Conservation (phyloP, 352 stramenopile species). For the Globisporangium carolinianum region DNA sequence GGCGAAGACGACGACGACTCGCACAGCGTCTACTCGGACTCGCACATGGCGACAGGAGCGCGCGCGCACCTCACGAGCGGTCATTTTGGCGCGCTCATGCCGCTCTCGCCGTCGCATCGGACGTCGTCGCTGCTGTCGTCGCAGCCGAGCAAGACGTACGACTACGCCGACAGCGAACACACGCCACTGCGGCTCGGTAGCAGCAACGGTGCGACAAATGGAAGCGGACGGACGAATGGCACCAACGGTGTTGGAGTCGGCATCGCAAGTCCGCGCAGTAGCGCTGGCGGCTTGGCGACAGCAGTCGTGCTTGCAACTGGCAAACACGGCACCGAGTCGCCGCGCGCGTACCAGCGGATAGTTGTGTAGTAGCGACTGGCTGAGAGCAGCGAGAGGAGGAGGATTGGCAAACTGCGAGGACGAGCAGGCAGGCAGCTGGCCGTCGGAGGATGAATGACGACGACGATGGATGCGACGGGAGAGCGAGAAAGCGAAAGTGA, state of each 20-base stretch:
- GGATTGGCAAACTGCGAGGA: too few relatives aligned
- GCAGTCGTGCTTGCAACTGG: not conserved
- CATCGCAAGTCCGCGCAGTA: not conserved
- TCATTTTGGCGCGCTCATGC: conserved; percentile 78
- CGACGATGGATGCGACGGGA: too few relatives aligned
- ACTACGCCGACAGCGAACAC: conserved; percentile 31
- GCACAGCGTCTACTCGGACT: conserved; percentile 18
- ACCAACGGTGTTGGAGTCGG: not conserved
- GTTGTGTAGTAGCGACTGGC: conserved; percentile 5
- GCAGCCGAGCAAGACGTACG: conserved; percentile 25
- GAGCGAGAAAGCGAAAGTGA: too few relatives aligned
- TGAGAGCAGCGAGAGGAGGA: too few relatives aligned
- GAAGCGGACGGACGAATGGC: not conserved
- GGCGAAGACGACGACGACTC: conserved; percentile 37
- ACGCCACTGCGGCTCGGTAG: conserved; percentile 21
- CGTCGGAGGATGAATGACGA: too few relatives aligned
- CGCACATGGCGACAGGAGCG: conserved; percentile 16
- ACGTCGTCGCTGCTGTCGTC: conserved; percentile 27
- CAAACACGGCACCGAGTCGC: conserved; percentile 5
- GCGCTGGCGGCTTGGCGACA: not conserved
- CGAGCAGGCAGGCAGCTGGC: too few relatives aligned
- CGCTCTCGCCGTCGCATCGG: conserved; percentile 54
- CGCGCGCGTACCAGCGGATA: conserved; percentile 14
- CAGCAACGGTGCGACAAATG: conserved; percentile 2
- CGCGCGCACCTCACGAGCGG: conserved; percentile 49